A percentile compares a stretch with the other conserved stretches of the same genome.
phyloP scores from a whole-genome alignment of 495 filamentous ascomycete genomes.

The Aspergillus leporis region DNA sequence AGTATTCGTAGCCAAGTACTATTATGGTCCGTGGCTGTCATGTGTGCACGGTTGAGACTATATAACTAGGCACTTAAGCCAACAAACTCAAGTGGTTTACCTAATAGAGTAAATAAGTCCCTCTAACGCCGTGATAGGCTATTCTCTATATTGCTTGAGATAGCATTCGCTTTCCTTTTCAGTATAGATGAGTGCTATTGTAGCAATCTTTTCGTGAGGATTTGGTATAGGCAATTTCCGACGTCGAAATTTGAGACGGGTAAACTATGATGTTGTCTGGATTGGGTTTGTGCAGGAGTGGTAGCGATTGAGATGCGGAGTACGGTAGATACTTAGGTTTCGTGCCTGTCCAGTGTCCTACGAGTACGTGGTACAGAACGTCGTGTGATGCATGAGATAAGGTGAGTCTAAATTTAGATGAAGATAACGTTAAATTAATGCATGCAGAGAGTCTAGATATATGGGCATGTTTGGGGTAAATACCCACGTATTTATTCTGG shows the following conservation, averaged over 20 bases:
- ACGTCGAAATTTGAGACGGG: background rate
- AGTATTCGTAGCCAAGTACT: too few relatives aligned
- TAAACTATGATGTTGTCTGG: too few relatives aligned
- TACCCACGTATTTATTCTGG: too few relatives aligned
- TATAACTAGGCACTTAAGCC: background rate
- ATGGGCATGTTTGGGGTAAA: too few relatives aligned
- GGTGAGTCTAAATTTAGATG: background rate
- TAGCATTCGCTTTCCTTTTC: background rate
- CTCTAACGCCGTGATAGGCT: background rate
- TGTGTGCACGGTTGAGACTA: too few relatives aligned
- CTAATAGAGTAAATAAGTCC: conserved; percentile 1
- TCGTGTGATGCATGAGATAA: background rate
- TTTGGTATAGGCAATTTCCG: background rate
- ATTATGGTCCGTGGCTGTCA: too few relatives aligned
- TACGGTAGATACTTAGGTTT: background rate
- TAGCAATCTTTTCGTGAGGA: background rate
- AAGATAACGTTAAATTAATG: background rate
- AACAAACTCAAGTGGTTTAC: background rate
- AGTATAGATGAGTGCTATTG: background rate
- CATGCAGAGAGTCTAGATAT: background rate
- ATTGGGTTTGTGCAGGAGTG: too few relatives aligned
- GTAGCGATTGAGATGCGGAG: background rate
- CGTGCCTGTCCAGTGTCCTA: background rate
- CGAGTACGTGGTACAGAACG: background rate
- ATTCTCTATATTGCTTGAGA: background rate